Evolutionary conservation across 2,329 filamentous ascomycete species (phyloP), one percentile per base, ranked within the genome.

Genomic region (Diaporthe nobilis): DNA sequence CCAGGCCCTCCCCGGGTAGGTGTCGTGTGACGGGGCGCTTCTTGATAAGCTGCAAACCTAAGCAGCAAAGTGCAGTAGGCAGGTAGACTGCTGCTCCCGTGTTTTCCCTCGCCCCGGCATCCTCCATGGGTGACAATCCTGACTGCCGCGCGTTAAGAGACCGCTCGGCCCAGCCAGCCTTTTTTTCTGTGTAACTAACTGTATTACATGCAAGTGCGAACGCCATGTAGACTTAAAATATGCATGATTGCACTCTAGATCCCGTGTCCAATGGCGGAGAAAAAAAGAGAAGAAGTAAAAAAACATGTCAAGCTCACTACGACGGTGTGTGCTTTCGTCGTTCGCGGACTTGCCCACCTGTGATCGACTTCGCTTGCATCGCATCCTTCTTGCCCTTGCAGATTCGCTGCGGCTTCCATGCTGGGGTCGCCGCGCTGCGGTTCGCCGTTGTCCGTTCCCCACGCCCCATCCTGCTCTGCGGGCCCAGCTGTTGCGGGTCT

Each of bases 331-430:
- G 47, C 65, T 15, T 55, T 22, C 28, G 28, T 25, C n/a, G 28
- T 55, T 39, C 49, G 65, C 65, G 49, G 49, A 55, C 47, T 42
- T n/a, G 49, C 20, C 49, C 71, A 55, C 39, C 71, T n/a, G 34
- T 63, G 71, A 73, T 73, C 71, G 71, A 42, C 71, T 51, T 73
- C 61, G 71, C 71, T 67, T 74, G 70, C 70, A 73, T 65, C 49
- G 60, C 34, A 60, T 51, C 60, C 65, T 73, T 73, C 47, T 63
- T 75, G 74, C 70, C 74, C 70, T 75, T 75, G 74, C 74, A 75
- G 74, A 73, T 67, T 73, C 71, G 61, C 58, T 65, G 71, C 71
- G 71, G 71, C 58, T 73, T 73, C 71, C 55, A 73, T 73, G 71
- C 71, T 55, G 71, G 58, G 71, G 58, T 72, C 31, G 44, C 57